phyloP scores from a whole-genome alignment of 2,329 filamentous ascomycete genomes.

The Fonsecaea monophora region DNA sequence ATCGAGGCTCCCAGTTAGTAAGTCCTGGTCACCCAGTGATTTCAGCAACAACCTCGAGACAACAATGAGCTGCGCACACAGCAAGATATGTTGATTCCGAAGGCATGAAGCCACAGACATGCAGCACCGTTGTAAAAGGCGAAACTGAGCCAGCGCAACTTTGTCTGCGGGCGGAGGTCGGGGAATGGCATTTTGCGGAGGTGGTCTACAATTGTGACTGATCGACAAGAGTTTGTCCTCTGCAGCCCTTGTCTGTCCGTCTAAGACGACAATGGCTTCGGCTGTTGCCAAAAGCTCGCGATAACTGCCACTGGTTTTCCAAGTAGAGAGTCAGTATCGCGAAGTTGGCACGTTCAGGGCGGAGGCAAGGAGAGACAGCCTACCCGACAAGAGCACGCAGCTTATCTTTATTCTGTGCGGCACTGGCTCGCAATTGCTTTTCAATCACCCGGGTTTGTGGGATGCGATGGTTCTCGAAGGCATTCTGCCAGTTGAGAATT shows the following conservation, averaged over 20 bases:
- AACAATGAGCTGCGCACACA: conserved; percentile 70
- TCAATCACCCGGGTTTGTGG: conserved; percentile 68
- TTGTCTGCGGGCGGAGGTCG: conserved; percentile 22
- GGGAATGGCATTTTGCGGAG: conserved; percentile 17
- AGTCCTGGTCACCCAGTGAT: conserved; percentile 65
- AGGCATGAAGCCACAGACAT: conserved; percentile 61
- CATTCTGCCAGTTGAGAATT: conserved; percentile 65
- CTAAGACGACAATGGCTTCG: conserved; percentile 92
- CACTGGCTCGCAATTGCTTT: conserved; percentile 67
- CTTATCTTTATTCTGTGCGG: conserved; percentile 69
- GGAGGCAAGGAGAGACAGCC: conserved; percentile 31
- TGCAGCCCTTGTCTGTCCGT: conserved; percentile 74
- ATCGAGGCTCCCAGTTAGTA: conserved; percentile 63
- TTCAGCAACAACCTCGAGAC: conserved; percentile 77
- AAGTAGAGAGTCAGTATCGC: conserved; percentile 19
- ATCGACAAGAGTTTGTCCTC: conserved; percentile 75
- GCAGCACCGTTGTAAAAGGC: conserved; percentile 64
- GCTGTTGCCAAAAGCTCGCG: conserved; percentile 89
- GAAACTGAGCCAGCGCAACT: conserved; percentile 56
- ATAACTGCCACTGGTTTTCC: conserved; percentile 67
- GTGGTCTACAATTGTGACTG: conserved; percentile 76
- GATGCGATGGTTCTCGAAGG: conserved; percentile 67
- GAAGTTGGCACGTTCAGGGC: not conserved
- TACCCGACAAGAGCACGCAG: conserved; percentile 71
- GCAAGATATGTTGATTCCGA: conserved; percentile 56